phyloP scores from a whole-genome alignment of 257 asterid genomes.

The Solanum bukasovii region DNA sequence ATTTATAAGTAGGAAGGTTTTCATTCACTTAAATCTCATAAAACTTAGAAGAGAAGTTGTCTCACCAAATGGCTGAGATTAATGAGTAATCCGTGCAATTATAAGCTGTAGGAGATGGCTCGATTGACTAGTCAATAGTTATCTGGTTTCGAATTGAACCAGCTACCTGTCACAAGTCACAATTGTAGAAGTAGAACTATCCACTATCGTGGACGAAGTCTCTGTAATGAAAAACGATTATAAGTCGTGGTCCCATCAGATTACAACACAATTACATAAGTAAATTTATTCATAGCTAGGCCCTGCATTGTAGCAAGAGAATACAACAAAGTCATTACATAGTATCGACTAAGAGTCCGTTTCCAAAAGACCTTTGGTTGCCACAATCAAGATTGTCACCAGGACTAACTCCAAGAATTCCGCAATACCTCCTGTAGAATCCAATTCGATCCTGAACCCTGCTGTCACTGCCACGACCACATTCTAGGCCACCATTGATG shows the following conservation, averaged over 20 bases:
- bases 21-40: neutral
- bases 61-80: neutral
- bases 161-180: neutral
- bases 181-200: neutral
- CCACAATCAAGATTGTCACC: slow-evolving; percentile 4
- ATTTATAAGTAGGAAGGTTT: neutral
- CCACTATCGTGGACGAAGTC: neutral
- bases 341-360: neutral
- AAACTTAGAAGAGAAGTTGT: neutral
- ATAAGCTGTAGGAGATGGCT: neutral
- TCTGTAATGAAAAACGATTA: too few species aligned
- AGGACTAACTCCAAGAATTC: neutral
- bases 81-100: neutral
- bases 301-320: neutral
- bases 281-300: neutral
- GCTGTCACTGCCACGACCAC: neutral
- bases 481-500: too few species aligned
- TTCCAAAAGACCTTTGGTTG: slow-evolving; percentile 5
- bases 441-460: slow-evolving; percentile 12
- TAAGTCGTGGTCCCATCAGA: too few species aligned
- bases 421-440: neutral
- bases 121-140: neutral
- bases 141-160: neutral
- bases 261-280: neutral
- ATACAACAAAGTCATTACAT: neutral